Percentiles rank a stretch among this genome's conserved stretches.
These are phyloP conservation scores for Aureobasidium namibiae DNA, from an alignment of 2,329 filamentous ascomycete species.

Conservation along the genomic window DNA sequence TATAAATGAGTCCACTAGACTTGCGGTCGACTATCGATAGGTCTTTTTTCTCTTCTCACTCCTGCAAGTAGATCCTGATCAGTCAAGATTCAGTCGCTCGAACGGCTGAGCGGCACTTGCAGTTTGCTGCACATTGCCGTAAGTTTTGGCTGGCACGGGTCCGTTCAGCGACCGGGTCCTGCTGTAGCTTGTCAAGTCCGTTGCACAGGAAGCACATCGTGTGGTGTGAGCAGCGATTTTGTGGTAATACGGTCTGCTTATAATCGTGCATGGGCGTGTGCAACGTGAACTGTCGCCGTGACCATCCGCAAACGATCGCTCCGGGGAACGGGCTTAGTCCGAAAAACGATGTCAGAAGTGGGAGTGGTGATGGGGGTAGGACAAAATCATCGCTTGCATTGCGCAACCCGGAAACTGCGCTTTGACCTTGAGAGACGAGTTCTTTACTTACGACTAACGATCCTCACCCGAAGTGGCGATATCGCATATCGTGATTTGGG, in stretches of 20 bases:
- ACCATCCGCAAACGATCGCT: background rate
- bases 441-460: background rate
- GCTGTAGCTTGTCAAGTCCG: background rate
- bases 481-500: background rate
- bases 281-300: background rate
- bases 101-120: background rate
- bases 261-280: background rate
- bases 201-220: background rate
- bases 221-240: background rate
- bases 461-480: background rate
- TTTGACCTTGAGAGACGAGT: background rate
- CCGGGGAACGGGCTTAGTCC: background rate
- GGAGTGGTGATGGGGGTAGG: background rate
- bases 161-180: background rate
- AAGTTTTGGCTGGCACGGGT: background rate
- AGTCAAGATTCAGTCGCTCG: background rate
- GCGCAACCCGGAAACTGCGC: background rate
- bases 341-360: background rate
- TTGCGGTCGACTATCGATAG: background rate
- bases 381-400: background rate
- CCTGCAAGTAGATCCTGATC: background rate
- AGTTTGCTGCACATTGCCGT: background rate
- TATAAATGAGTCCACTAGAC: background rate
- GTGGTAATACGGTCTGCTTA: background rate
- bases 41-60: background rate